Evolutionary conservation across 2,329 filamentous ascomycete genomes (phyloP).

Genomic region (Huntiella decipiens): DNA sequence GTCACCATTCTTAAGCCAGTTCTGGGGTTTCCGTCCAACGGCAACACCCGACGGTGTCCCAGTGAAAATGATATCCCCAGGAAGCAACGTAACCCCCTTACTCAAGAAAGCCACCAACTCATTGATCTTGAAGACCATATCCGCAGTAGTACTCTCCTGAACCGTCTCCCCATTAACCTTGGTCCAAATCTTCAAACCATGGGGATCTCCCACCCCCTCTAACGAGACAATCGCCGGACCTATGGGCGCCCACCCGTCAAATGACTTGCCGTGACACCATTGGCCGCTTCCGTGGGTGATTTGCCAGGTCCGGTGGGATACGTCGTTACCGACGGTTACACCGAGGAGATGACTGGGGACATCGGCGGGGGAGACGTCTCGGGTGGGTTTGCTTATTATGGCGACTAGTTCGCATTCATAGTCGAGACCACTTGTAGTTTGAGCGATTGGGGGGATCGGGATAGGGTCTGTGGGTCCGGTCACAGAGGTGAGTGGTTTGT

Average conservation of each 20-base stretch:
- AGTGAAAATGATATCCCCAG: slow-evolving; percentile 47
- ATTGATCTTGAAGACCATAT: slow-evolving; percentile 42
- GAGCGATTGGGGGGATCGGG: slow-evolving; percentile 44
- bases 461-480: slow-evolving; percentile 46
- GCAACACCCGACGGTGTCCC: slow-evolving; percentile 54
- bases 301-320: slow-evolving; percentile 67
- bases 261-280: slow-evolving; percentile 55
- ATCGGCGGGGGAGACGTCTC: slow-evolving; percentile 42
- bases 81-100: slow-evolving; percentile 41
- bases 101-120: slow-evolving; percentile 41
- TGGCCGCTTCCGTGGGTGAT: slow-evolving; percentile 47
- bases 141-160: slow-evolving; percentile 35
- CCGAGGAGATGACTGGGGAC: slow-evolving; percentile 58
- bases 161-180: slow-evolving; percentile 39
- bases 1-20: slow-evolving; percentile 55
- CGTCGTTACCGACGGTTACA: slow-evolving; percentile 58
- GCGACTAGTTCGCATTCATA: slow-evolving; percentile 67
- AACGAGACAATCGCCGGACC: slow-evolving; percentile 50
- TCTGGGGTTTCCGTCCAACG: slow-evolving; percentile 44
- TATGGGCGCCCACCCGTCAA: slow-evolving; percentile 57
- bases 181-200: slow-evolving; percentile 35
- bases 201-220: slow-evolving; percentile 35
- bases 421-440: slow-evolving; percentile 47
- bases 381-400: slow-evolving; percentile 49
- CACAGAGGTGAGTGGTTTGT: slow-evolving; percentile 50